Base-by-base conservation (phyloP, 176 grass and related monocot genomes). In the Juncus inflexus region DNA sequence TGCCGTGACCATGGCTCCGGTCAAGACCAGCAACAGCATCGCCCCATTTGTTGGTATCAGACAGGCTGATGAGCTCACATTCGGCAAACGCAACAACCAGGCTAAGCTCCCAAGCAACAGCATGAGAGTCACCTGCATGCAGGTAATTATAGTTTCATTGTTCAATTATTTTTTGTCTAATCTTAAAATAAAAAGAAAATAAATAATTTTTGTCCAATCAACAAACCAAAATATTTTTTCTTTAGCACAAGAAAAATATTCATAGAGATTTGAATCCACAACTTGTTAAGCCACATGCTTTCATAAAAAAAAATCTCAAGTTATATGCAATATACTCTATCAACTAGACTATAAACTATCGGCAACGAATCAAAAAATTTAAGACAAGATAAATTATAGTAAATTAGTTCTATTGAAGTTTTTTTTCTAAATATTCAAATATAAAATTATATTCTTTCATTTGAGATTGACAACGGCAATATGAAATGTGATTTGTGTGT, bases 1-100 rank as follows among this genome's bases (percentile, higher is more conserved):
- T 0, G 49, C 86, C 3, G 76, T 83, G 43, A 81, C 77, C 62
- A 63, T 74, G 2, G 68, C n/a, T 5, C 60, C 79, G n/a, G 56
- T 65, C 4, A 66, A 65, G 14, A 43, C 74, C 15, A 6, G 51
- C 54, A 83, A 47, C 38, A 42, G 75, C 35, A 16, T 89, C 0
- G 74, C 90, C 3, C 74, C 90, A 0, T 89, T 85, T 75, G 66
- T 81, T 68, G 82, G 85, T 0, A 78, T 86, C 58, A 88, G 80
- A 61, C 83, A 80, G 60, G 45, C 72, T 39, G 36, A 78, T 12
- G 59, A 64, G 3, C 42, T 87, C 50, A 80, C 78, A 3, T 6
- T 50, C 1, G 72, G 60, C 13, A 65, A 4, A 40, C 56, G 64
- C 19, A 28, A 28, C 19, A 28, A 28, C 8, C 66, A 12, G 16